These are phyloP conservation scores for Pseudopyrenochaeta lycopersici DNA, from an alignment of 2,329 filamentous ascomycete genomes.

Conservation along the genomic window DNA sequence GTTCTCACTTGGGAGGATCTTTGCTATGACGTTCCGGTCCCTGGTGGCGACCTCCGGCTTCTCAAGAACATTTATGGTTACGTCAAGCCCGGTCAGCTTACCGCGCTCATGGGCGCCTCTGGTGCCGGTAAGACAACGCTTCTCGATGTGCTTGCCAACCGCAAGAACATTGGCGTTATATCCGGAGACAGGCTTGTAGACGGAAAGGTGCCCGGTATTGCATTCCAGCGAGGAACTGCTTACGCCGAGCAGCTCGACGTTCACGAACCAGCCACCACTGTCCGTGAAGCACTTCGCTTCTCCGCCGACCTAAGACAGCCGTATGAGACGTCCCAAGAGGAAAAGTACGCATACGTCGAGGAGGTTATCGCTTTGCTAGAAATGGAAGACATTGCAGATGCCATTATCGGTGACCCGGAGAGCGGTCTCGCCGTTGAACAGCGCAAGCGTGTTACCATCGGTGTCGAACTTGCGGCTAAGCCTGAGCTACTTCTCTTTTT, in stretches of 20 bases:
- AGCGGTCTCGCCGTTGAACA: constrained; percentile 72
- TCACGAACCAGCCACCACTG: constrained; percentile 69
- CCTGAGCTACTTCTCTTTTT: constrained; percentile 79
- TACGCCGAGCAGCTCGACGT: constrained; percentile 74
- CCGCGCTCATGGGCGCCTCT: constrained; percentile 56
- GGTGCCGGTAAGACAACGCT: constrained; percentile 88
- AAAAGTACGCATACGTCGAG: constrained; percentile 73
- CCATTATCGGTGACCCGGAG: constrained; percentile 69
- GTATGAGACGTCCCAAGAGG: constrained; percentile 63
- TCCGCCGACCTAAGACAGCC: constrained; percentile 71
- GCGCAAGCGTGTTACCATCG: constrained; percentile 68
- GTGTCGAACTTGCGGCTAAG: constrained; percentile 69
- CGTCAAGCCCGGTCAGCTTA: constrained; percentile 66
- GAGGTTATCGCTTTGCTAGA: constrained; percentile 71
- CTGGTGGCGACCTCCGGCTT: constrained; percentile 61
- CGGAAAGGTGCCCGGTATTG: constrained; percentile 64
- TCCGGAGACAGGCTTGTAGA: constrained; percentile 70
- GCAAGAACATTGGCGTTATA: constrained; percentile 72
- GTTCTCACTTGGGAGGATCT: constrained; percentile 67
- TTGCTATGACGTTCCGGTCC: constrained; percentile 75
- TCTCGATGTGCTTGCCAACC: constrained; percentile 75
- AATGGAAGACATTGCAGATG: constrained; percentile 72
- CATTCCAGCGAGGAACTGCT: constrained; percentile 70
- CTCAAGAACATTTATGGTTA: constrained; percentile 66
- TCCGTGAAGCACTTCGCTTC: constrained; percentile 73